A percentile compares a stretch with the other conserved stretches of the same genome.
phyloP scores from a whole-genome alignment of 192 early-diverging fungal species.

The Coemansia biformis region DNA sequence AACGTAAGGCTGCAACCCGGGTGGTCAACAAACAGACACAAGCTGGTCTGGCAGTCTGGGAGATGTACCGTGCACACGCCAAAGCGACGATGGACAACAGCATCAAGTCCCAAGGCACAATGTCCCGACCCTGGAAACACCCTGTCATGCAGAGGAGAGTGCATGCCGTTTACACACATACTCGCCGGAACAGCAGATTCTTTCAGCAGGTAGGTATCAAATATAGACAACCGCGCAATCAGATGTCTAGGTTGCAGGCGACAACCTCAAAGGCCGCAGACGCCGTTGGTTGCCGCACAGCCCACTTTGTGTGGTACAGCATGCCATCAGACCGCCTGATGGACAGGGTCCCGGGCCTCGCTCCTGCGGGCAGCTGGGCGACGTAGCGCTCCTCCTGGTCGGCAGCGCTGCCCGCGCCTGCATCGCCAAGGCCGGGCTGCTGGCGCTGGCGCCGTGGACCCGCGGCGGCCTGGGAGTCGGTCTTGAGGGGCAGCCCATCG shows the following conservation, averaged over 20 bases:
- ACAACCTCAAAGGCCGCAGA: conserved; percentile 13
- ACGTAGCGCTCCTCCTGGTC: background rate
- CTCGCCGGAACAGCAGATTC: too few relatives aligned
- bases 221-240: too few relatives aligned
- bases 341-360: conserved; percentile 14
- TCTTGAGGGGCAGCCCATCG: conserved; percentile 12
- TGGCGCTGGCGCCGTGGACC: conserved; percentile 1
- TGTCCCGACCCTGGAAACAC: too few relatives aligned
- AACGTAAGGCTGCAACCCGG: too few relatives aligned
- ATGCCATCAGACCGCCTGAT: conserved; percentile 33
- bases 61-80: too few relatives aligned
- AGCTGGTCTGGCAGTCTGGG: too few relatives aligned
- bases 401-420: background rate
- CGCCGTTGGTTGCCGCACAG: conserved; percentile 9
- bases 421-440: background rate
- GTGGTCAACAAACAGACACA: too few relatives aligned
- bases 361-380: conserved; percentile 11
- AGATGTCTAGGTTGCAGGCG: conserved; percentile 33
- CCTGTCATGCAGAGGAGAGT: too few relatives aligned
- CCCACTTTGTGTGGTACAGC: conserved; percentile 39
- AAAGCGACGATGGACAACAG: too few relatives aligned
- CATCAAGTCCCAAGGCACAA: too few relatives aligned
- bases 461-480: background rate
- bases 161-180: background rate
- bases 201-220: too few relatives aligned